Conservation (phyloP, 495 filamentous ascomycete genomes). For the Penicillium paxilli region DNA sequence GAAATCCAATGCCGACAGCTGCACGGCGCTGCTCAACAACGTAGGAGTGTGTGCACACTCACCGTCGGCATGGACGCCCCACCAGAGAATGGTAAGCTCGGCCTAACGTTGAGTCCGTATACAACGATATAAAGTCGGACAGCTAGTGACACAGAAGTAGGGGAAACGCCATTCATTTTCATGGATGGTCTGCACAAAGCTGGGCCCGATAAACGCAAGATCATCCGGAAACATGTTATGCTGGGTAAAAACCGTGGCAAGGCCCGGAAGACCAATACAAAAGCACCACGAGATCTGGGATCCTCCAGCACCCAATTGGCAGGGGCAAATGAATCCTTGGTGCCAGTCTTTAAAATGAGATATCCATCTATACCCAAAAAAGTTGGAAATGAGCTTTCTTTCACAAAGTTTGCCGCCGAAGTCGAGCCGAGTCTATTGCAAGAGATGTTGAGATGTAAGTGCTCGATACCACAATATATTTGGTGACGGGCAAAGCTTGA, state of each 20-base stretch:
- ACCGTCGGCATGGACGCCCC: neutral
- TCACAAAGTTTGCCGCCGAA: slow-evolving; percentile 28
- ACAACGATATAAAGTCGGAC: neutral
- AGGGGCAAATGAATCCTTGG: neutral
- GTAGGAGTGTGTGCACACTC: neutral
- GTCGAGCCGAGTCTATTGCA: slow-evolving; percentile 21
- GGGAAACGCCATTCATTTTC: slow-evolving; percentile 1
- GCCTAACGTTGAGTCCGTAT: neutral
- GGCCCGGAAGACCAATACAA: neutral
- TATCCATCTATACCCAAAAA: slow-evolving; percentile 9
- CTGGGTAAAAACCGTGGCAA: slow-evolving; percentile 43
- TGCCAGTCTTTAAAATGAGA: neutral
- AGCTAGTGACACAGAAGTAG: neutral
- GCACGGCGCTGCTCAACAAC: too few relatives aligned
- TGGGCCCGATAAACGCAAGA: slow-evolving; percentile 32
- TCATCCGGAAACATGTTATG: slow-evolving; percentile 52
- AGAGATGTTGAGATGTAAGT: slow-evolving; percentile 21
- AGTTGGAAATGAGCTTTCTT: slow-evolving; percentile 21
- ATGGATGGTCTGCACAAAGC: slow-evolving; percentile 19
- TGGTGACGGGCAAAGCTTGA: too few relatives aligned
- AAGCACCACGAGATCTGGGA: neutral
- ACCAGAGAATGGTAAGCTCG: neutral
- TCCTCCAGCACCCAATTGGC: neutral
- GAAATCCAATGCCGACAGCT: too few relatives aligned
- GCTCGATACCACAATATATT: too few relatives aligned